Conservation (phyloP, 2,329 filamentous ascomycete species). For the Penicillium sp. region DNA sequence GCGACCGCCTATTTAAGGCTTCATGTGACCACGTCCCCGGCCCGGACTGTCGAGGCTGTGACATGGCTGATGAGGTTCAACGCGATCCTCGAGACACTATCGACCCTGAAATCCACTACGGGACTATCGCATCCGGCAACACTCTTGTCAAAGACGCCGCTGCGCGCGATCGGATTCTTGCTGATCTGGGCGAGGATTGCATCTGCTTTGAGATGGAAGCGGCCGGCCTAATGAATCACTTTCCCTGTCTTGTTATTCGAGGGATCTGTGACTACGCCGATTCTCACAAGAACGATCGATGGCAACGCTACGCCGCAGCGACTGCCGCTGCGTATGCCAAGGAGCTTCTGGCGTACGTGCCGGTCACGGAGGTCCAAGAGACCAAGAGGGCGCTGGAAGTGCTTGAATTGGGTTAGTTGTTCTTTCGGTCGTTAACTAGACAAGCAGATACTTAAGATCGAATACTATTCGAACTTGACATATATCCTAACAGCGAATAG, state of each 20-base stretch:
- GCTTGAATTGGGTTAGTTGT: no score
- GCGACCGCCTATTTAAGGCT: slow-evolving; percentile 24
- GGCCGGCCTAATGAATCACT: no score
- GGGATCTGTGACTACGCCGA: slow-evolving; percentile 27
- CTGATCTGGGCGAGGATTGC: slow-evolving; percentile 11
- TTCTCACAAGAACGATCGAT: slow-evolving; percentile 24
- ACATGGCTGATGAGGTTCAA: slow-evolving; percentile 6
- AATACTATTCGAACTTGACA: no score
- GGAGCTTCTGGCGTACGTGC: slow-evolving; percentile 1
- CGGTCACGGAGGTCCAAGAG: no score
- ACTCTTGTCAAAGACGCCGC: slow-evolving; percentile 23
- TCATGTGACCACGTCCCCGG: slow-evolving; percentile 9
- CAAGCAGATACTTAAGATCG: no score
- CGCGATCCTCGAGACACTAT: slow-evolving; percentile 11
- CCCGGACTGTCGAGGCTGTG: slow-evolving; percentile 10
- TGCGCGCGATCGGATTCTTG: slow-evolving; percentile 14
- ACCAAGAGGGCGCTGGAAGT: no score
- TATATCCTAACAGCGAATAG: no score
- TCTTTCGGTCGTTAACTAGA: no score
- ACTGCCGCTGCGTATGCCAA: slow-evolving; percentile 22
- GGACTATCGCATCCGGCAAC: slow-evolving; percentile 34
- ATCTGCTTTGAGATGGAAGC: slow-evolving; percentile 12
- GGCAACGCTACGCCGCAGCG: slow-evolving; percentile 21
- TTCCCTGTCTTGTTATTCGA: slow-evolving; percentile 20
- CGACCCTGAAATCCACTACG: slow-evolving; percentile 31